These are phyloP conservation scores for Penicillium soppii DNA, from an alignment of 495 filamentous ascomycete species.

Conservation along the genomic window DNA sequence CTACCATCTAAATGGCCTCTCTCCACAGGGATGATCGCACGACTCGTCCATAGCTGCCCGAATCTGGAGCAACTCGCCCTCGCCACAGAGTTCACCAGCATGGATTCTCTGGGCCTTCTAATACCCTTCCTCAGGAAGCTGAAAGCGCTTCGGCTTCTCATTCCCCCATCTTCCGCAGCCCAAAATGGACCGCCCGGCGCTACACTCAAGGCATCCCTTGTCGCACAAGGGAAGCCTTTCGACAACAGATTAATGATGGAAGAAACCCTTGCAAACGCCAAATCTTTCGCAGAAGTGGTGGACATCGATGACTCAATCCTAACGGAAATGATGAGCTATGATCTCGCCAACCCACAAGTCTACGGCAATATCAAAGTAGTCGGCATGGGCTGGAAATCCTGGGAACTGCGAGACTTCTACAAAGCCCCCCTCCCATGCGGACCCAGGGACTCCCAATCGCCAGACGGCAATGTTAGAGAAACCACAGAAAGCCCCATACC, in stretches of 20 bases:
- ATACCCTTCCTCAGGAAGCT: constrained; percentile 51
- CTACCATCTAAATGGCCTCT: constrained; percentile 58
- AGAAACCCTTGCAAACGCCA: constrained; percentile 18
- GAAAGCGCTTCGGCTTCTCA: constrained; percentile 41
- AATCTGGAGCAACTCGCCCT: constrained; percentile 58
- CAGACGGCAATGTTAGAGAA: constrained; percentile 2
- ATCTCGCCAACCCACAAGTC: constrained; percentile 34
- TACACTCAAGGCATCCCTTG: neutral
- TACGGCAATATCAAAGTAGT: constrained; percentile 37
- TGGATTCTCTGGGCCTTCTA: constrained; percentile 43
- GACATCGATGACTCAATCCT: constrained; percentile 39
- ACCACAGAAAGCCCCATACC: neutral
- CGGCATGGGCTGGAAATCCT: constrained; percentile 42
- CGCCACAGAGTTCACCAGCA: constrained; percentile 42
- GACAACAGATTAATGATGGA: constrained; percentile 3
- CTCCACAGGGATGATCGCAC: constrained; percentile 44
- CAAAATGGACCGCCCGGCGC: neutral
- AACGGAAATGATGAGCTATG: constrained; percentile 30
- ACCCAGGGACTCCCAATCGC: constrained; percentile 11
- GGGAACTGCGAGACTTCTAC: constrained; percentile 38
- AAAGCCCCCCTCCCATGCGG: constrained; percentile 17
- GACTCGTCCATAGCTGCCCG: constrained; percentile 53
- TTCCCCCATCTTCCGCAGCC: constrained; percentile 27
- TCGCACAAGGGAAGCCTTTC: neutral
- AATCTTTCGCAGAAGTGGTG: constrained; percentile 32